Evolutionary conservation across 805 yeast species (phyloP), one percentile per base, ranked within the genome.

Genomic region (Cyberlindnera bimundalis): DNA sequence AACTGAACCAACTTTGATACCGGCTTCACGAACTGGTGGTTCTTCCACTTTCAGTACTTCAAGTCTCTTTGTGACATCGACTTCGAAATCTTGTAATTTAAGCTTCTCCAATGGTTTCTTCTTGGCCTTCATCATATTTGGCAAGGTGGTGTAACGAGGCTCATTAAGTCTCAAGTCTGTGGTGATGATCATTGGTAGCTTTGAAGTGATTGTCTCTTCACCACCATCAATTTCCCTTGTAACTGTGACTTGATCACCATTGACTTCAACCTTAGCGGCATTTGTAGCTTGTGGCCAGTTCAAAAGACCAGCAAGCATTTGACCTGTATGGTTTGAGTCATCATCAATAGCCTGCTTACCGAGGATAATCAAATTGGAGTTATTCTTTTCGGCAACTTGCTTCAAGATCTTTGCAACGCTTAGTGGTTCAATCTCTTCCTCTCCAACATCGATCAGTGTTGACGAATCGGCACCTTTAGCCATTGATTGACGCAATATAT

Each of bases 321-420:
- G 98, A 20, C 98, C 99, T 12, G 96, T 90, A 65, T 90, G 96
- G 63, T 87, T 88, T 32, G 87, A 72, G 58, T 93, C 99, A 53
- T 89, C 95, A 65, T 93, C 99, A 54, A 93, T 90, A 29, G 98
- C 88, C 66, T 93, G 99, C 61, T 93, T 93, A 34, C 99, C 99
- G 62, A 93, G 72, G 29, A 93, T 77, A 33, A 93, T 81, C 60
- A 93, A 67, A 64, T 93, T 90, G 29, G 86, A 74, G 9, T 74
- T 67, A 48, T 86, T 76, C 53, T 78, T 71, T 52, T 83, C 83
- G 12, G 84, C 89, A 17, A 86, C 68, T 58, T 83, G 74, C 50
- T 81, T 70, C 54, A 93, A 74, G 48, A 93, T 68, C 66, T 93
- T 91, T 37, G 98, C 96, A 26, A 91, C 89, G 3, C 81, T 76